Percentiles rank a stretch among this genome's conserved stretches.
Evolutionary conservation across 164 flowering plant genomes (phyloP).

Genomic region (Nymphaea thermarum): DNA sequence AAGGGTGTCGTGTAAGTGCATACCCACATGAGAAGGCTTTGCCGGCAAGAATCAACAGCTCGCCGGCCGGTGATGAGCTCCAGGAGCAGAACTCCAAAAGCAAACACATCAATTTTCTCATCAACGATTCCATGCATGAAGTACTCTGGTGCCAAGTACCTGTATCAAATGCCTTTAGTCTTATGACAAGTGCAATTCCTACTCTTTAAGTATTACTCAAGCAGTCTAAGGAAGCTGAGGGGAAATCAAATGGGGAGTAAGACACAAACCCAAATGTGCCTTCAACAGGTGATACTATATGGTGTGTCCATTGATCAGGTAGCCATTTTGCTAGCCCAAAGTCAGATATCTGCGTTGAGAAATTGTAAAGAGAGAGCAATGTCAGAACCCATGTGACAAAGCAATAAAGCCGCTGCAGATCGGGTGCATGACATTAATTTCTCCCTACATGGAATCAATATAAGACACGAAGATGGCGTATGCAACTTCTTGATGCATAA

Average conservation of each 20-base stretch:
- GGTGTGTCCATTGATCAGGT: conserved; percentile 86
- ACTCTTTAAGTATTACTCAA: neutral
- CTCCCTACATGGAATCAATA: too few species aligned
- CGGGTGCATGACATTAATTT: too few species aligned
- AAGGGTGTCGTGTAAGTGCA: conserved; percentile 3
- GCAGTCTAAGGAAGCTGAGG: too few species aligned
- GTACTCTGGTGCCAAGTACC: conserved; percentile 93
- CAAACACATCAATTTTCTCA: conserved; percentile 95
- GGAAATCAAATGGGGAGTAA: neutral
- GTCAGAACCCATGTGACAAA: too few species aligned
- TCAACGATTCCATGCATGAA: conserved; percentile 92
- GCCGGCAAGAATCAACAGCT: conserved; percentile 69
- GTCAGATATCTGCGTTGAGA: conserved; percentile 74
- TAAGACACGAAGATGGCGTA: too few species aligned
- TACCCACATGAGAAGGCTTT: conserved; percentile 98
- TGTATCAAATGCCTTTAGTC: conserved; percentile 10
- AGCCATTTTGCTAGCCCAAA: conserved; percentile 99
- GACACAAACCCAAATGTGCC: conserved; percentile 82
- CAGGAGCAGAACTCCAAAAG: conserved; percentile 78
- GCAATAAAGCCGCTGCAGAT: too few species aligned
- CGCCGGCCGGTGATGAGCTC: conserved; percentile 94
- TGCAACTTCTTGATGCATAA: too few species aligned
- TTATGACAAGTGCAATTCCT: neutral
- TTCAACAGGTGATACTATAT: conserved; percentile 71
- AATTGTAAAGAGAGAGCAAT: too few species aligned